These are phyloP conservation scores for Lathyrus sativus DNA, from an alignment of 306 rosid genomes.

Conservation along the genomic window DNA sequence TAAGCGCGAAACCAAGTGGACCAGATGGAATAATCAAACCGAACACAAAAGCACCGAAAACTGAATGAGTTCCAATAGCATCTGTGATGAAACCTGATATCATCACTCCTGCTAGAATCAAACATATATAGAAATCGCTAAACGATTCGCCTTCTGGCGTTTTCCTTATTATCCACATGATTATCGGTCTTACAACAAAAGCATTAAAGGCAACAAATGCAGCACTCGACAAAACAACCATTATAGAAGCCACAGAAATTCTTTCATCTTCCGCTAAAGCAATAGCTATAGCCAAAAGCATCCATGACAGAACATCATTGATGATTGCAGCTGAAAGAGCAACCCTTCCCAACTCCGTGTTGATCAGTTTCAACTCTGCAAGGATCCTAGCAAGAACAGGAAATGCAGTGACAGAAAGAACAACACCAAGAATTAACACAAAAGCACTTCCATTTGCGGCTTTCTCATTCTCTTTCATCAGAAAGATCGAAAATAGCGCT, in stretches of 20 bases:
- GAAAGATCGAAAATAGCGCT: slow-evolving; percentile 46
- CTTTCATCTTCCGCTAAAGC: slow-evolving; percentile 52
- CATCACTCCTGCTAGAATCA: slow-evolving; percentile 84
- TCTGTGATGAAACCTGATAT: slow-evolving; percentile 82
- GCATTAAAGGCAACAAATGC: slow-evolving; percentile 55
- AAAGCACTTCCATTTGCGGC: slow-evolving; percentile 39
- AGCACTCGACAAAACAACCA: slow-evolving; percentile 57
- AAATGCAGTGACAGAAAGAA: slow-evolving; percentile 76
- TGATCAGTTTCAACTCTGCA: slow-evolving; percentile 71
- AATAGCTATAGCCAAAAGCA: slow-evolving; percentile 61
- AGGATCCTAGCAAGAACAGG: slow-evolving; percentile 82
- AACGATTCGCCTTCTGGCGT: slow-evolving; percentile 82
- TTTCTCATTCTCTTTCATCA: not conserved
- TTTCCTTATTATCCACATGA: slow-evolving; percentile 62
- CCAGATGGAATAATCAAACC: slow-evolving; percentile 82
- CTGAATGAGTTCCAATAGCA: slow-evolving; percentile 80
- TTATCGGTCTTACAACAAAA: slow-evolving; percentile 54
- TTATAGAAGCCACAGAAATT: slow-evolving; percentile 53
- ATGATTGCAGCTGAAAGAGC: slow-evolving; percentile 76
- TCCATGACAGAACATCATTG: slow-evolving; percentile 75
- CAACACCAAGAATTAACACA: slow-evolving; percentile 66
- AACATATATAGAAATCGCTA: slow-evolving; percentile 67
- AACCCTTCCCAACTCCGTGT: slow-evolving; percentile 69
- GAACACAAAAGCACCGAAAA: slow-evolving; percentile 87
- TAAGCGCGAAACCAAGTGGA: slow-evolving; percentile 71